These are phyloP conservation scores for Anthracocystis walkeri DNA, from an alignment of 1,284 basidiomycete species.

Conservation along the genomic window DNA sequence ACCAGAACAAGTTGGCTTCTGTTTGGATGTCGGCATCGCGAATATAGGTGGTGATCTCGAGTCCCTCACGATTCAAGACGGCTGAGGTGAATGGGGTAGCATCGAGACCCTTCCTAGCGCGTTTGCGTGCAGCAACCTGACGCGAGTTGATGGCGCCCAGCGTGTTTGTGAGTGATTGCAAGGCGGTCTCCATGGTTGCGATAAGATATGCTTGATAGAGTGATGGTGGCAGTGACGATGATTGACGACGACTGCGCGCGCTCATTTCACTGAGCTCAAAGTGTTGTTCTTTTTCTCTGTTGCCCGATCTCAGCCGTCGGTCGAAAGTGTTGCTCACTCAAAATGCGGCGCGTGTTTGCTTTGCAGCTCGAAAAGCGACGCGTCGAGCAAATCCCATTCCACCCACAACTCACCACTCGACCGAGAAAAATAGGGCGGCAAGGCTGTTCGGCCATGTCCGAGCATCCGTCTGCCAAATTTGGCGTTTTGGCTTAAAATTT, in stretches of 20 bases:
- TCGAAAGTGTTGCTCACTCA: constrained; percentile 14
- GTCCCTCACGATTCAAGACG: constrained; percentile 56
- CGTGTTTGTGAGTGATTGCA: constrained; percentile 58
- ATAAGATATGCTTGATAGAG: background rate
- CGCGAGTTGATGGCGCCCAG: constrained; percentile 57
- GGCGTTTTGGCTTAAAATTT: background rate
- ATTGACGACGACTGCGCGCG: constrained; percentile 2
- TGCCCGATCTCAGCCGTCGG: constrained; percentile 6
- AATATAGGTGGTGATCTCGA: constrained; percentile 64
- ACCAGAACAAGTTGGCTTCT: constrained; percentile 62
- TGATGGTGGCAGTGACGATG: constrained; percentile 16
- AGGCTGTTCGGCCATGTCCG: constrained; percentile 31
- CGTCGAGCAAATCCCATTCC: constrained; percentile 14
- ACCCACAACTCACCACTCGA: constrained; percentile 3
- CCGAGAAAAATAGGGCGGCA: constrained; percentile 10
- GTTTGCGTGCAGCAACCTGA: constrained; percentile 43
- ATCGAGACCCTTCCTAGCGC: constrained; percentile 35
- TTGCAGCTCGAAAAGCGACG: constrained; percentile 14
- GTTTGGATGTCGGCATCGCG: constrained; percentile 63
- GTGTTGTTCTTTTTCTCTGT: constrained; percentile 26
- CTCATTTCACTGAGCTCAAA: background rate
- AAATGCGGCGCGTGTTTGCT: constrained; percentile 15
- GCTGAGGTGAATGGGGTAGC: constrained; percentile 62
- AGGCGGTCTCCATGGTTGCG: constrained; percentile 58
- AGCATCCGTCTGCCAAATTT: constrained; percentile 8